Evolutionary conservation across 1,284 basidiomycete genomes (phyloP), one percentile per base, ranked within the genome.

Genomic region (Rhodotorula sp.): DNA sequence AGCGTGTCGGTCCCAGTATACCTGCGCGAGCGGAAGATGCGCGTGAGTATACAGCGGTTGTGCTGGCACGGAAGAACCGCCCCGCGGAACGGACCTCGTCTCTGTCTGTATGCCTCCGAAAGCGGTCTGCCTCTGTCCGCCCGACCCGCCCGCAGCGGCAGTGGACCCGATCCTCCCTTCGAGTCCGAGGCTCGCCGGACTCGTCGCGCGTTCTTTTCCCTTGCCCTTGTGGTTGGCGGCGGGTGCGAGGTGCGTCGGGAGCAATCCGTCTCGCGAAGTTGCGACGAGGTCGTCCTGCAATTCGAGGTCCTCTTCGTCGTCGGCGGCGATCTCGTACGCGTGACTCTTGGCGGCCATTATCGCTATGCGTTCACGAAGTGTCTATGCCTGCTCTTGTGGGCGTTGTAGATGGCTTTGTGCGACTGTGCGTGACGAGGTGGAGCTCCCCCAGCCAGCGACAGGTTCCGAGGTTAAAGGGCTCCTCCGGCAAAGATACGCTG

Each of bases 81-180:
- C 34, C 38, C n/a, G 80, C 85, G 58, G 80, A 8, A 26, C 54
- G 26, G 26, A 90, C 90, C 93, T 86, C 64, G 90, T 91, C 82
- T 97, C 93, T 5, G 93, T 88, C 74, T 86, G 86, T 62, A 97
- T 85, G n/a, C 92, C 93, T 26, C 90, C 91, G 21, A 93, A 64
- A 28, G 69, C 71, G 23, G 67, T 71, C 62, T 59, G 62, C 48
- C 71, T 64, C 60, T 70, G 70, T 7, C 63, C 62, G 54, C 74
- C 43, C 19, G 71, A 59, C 0, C 74, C 71, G 0, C 64, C 57
- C 0, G 38, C 38, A 14, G 28, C 45, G 64, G 62, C 3, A 52
- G 34, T 2, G 58, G 49, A 0, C 10, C 74, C 74, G 26, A 76
- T 76, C 45, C 66, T 60, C 0, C 74, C 74, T 12, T 69, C 68